Evolutionary conservation across 129 eudicot species (phyloP).

Genomic region (Solidago caesia): DNA sequence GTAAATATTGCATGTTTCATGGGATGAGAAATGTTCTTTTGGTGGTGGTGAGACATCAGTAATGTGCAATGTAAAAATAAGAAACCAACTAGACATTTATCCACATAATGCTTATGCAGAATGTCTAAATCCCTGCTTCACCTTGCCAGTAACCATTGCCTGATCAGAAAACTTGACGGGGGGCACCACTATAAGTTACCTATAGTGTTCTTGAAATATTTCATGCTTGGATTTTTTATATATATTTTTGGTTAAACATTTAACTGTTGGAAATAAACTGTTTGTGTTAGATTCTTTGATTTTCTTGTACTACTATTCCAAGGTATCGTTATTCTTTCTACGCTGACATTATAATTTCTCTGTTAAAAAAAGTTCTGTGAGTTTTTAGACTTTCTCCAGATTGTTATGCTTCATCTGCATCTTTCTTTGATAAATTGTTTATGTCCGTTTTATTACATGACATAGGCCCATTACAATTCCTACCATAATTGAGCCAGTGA

Average conservation of each 20-base stretch:
- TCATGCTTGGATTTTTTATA: background rate
- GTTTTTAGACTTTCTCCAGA: background rate
- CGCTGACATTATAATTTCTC: background rate
- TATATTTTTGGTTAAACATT: background rate
- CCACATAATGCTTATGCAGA: background rate
- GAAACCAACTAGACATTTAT: background rate
- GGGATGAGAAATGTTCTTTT: constrained; percentile 9
- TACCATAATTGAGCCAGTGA: constrained; percentile 1
- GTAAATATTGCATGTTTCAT: constrained; percentile 9
- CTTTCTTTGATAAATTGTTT: background rate
- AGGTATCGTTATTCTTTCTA: background rate
- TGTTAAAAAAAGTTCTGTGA: background rate
- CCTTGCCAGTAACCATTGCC: background rate
- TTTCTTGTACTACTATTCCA: background rate
- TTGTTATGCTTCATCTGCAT: constrained; percentile 1
- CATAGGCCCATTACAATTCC: background rate
- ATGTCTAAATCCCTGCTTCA: background rate
- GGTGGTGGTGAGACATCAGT: constrained; percentile 8
- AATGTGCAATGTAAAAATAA: background rate
- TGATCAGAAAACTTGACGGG: background rate
- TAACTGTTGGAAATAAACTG: constrained; percentile 16
- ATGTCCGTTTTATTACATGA: background rate
- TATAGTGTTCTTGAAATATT: background rate
- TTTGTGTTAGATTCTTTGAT: background rate
- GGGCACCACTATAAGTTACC: background rate